Evolutionary conservation across 129 eudicot genomes (phyloP).

Genomic region (Solidago caesia): DNA sequence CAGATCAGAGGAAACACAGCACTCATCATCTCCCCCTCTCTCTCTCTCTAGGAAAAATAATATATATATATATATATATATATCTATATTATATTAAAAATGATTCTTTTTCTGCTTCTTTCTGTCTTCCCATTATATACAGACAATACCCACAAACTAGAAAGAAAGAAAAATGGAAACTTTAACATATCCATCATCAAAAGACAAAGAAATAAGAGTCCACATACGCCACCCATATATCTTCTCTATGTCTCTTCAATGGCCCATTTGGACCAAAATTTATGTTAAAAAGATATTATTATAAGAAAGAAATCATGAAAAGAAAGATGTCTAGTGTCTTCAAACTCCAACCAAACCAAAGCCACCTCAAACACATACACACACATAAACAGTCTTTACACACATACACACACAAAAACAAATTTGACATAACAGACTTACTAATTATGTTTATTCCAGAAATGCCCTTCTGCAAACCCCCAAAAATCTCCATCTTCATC

Average conservation of each 20-base stretch:
- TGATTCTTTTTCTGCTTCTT: constrained; percentile 21
- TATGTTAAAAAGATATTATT: constrained; percentile 36
- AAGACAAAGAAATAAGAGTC: constrained; percentile 43
- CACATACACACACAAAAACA: constrained; percentile 29
- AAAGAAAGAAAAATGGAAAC: constrained; percentile 39
- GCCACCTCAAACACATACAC: constrained; percentile 43
- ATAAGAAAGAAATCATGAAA: constrained; percentile 19
- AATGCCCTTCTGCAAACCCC: constrained; percentile 91
- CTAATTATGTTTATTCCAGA: constrained; percentile 41
- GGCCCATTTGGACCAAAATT: constrained; percentile 80
- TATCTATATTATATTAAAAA: background rate
- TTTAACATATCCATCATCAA: constrained; percentile 32
- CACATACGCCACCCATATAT: constrained; percentile 42
- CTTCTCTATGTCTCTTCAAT: constrained; percentile 40
- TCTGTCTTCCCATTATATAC: constrained; percentile 25
- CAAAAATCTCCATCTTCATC: constrained; percentile 79
- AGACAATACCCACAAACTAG: constrained; percentile 31
- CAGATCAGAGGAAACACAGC: constrained; percentile 43
- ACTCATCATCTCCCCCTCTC: constrained; percentile 13
- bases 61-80: background rate
- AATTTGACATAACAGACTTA: constrained; percentile 30
- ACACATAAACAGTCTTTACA: constrained; percentile 18
- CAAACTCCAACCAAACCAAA: constrained; percentile 66
- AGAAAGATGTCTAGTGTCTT: constrained; percentile 40
- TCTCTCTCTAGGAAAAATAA: constrained; percentile 32